phyloP scores from a whole-genome alignment of 129 eudicot genomes.

The Oenanthe sinensis region DNA sequence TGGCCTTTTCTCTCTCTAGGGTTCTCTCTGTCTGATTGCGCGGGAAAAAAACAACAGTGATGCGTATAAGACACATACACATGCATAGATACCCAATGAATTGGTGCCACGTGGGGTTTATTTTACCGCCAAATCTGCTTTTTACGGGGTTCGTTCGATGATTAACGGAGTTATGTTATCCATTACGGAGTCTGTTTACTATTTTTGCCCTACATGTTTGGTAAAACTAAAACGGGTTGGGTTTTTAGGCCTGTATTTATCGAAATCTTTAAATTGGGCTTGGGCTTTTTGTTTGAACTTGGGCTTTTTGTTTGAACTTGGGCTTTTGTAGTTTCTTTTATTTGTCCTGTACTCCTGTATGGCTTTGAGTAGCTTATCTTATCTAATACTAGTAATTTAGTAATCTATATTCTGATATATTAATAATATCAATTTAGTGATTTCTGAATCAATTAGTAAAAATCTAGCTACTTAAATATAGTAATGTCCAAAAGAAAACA shows the following conservation, averaged over 20 bases:
- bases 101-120: neutral
- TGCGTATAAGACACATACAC: slow-evolving; percentile 11
- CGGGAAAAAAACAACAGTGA: slow-evolving; percentile 44
- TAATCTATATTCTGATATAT: too few relatives aligned
- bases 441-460: neutral
- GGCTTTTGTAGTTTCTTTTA: neutral
- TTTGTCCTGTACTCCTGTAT: too few relatives aligned
- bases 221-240: neutral
- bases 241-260: neutral
- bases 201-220: neutral
- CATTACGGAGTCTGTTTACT: neutral
- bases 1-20: slow-evolving; percentile 26
- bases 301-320: too few relatives aligned
- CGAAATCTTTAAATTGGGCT: neutral
- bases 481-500: neutral
- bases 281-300: too few relatives aligned
- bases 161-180: neutral
- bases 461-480: neutral
- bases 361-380: neutral
- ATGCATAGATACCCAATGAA: slow-evolving; percentile 11
- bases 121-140: slow-evolving; percentile 13
- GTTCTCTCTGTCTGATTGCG: slow-evolving; percentile 42
- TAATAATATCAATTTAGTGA: neutral
- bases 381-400: too few relatives aligned
- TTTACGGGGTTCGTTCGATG: slow-evolving; percentile 6